phyloP scores from a whole-genome alignment of 2,329 filamentous ascomycete genomes.

The Aureobasidium melanogenum region DNA sequence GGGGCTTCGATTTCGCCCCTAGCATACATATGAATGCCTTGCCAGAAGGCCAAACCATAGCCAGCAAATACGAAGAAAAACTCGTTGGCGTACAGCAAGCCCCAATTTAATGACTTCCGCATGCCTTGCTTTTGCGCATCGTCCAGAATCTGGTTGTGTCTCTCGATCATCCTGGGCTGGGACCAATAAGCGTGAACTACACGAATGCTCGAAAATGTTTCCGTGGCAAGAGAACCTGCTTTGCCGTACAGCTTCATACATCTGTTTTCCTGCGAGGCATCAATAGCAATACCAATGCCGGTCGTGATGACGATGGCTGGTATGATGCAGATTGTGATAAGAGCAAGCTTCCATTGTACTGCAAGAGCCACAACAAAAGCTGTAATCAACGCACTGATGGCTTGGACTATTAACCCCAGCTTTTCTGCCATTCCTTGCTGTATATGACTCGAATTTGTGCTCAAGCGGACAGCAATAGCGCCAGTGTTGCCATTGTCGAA shows the following conservation, averaged over 20 bases:
- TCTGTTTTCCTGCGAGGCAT: not conserved
- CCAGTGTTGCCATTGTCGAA: conserved; percentile 56
- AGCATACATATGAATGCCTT: not conserved
- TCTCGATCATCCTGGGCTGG: not conserved
- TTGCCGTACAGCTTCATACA: not conserved
- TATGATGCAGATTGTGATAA: conserved; percentile 55
- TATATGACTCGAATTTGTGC: conserved; percentile 56
- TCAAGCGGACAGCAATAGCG: conserved; percentile 54
- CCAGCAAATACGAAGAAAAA: not conserved
- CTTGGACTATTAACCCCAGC: conserved; percentile 55
- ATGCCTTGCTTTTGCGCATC: not conserved
- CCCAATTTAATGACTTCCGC: not conserved
- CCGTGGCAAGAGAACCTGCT: conserved; percentile 26
- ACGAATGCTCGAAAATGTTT: conserved; percentile 44
- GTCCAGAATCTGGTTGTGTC: not conserved
- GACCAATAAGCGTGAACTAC: conserved; percentile 48
- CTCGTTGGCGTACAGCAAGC: not conserved
- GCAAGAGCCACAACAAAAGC: conserved; percentile 52
- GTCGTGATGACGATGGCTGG: conserved; percentile 33
- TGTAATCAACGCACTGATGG: conserved; percentile 56
- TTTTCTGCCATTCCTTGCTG: conserved; percentile 63
- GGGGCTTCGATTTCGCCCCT: not conserved
- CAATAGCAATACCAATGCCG: not conserved
- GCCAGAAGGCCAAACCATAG: not conserved
- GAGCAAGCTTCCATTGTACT: conserved; percentile 56